Conservation (phyloP, 768 basidiomycete species). For the Mycena albidolilacea region DNA sequence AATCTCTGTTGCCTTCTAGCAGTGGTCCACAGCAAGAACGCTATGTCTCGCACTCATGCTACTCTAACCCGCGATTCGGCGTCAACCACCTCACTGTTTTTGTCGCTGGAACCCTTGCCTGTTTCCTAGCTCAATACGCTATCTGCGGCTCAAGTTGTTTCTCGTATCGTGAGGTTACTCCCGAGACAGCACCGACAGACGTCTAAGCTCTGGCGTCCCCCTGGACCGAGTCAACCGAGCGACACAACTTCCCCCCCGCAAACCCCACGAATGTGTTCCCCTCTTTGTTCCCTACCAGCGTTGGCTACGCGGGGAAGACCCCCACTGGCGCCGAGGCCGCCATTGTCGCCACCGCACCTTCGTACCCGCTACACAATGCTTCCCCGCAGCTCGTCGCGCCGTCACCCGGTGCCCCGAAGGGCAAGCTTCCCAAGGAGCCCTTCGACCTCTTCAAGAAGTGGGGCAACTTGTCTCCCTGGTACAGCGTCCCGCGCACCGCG, state of each 20-base stretch:
- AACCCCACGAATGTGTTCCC: conserved; percentile 82
- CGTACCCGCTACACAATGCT: conserved; percentile 84
- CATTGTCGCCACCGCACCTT: conserved; percentile 79
- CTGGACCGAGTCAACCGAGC: conserved; percentile 79
- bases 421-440: conserved; percentile 42
- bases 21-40: conserved; percentile 2
- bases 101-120: conserved; percentile 65
- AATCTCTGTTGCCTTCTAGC: conserved; percentile 53
- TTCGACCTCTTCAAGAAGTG: conserved; percentile 84
- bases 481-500: conserved; percentile 72
- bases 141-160: conserved; percentile 61
- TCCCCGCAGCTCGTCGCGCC: conserved; percentile 75
- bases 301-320: conserved; percentile 84
- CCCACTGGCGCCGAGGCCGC: conserved; percentile 88
- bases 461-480: conserved; percentile 93
- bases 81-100: conserved; percentile 64
- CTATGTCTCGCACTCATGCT: conserved; percentile 37
- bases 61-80: conserved; percentile 48
- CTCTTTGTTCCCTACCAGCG: conserved; percentile 80
- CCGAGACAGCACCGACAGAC: conserved; percentile 27
- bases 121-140: conserved; percentile 65
- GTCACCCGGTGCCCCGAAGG: conserved; percentile 44
- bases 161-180: conserved; percentile 29
- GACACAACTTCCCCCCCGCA: conserved; percentile 79
- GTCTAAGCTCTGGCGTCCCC: conserved; percentile 65